Percentiles rank a stretch among this genome's conserved stretches.
phyloP scores from a whole-genome alignment of 768 basidiomycete genomes.

The Coprinopsis strossmayeri region DNA sequence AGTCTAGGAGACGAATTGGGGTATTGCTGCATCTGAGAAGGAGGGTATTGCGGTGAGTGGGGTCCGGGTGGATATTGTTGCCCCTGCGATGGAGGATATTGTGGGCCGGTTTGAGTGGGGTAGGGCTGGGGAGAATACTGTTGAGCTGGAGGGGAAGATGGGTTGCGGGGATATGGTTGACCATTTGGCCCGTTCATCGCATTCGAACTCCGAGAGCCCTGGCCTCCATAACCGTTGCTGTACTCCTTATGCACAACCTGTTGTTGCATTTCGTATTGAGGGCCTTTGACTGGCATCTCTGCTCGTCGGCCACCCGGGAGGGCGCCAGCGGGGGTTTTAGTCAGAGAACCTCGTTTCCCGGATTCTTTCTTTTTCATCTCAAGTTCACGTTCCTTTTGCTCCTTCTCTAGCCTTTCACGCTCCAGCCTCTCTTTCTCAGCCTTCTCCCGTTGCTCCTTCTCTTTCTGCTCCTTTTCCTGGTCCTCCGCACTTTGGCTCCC shows the following conservation, averaged over 20 bases:
- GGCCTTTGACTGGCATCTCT: conserved; percentile 82
- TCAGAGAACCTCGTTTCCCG: conserved; percentile 53
- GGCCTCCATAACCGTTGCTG: conserved; percentile 34
- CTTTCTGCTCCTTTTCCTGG: conserved; percentile 32
- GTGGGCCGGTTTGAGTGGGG: conserved; percentile 16
- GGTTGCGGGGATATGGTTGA: conserved; percentile 25
- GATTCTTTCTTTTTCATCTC: conserved; percentile 52
- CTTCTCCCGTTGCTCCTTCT: conserved; percentile 36
- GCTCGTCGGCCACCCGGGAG: conserved; percentile 56
- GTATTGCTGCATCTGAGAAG: conserved; percentile 6
- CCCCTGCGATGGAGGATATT: background rate
- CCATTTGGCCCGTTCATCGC: conserved; percentile 23
- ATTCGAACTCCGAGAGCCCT: conserved; percentile 20
- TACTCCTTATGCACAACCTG: conserved; percentile 91
- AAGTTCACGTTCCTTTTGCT: conserved; percentile 42
- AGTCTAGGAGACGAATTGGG: conserved; percentile 14
- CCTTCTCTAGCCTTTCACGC: conserved; percentile 33
- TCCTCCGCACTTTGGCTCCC: conserved; percentile 30
- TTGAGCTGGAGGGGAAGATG: conserved; percentile 15
- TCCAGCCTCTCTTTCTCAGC: conserved; percentile 36
- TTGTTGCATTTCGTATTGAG: conserved; percentile 93
- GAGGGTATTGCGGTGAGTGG: background rate
- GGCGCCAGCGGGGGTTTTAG: conserved; percentile 50
- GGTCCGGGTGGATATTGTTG: background rate
- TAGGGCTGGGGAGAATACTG: conserved; percentile 20